phyloP scores from a whole-genome alignment of 2,329 filamentous ascomycete genomes.

The Onygenales sp. region DNA sequence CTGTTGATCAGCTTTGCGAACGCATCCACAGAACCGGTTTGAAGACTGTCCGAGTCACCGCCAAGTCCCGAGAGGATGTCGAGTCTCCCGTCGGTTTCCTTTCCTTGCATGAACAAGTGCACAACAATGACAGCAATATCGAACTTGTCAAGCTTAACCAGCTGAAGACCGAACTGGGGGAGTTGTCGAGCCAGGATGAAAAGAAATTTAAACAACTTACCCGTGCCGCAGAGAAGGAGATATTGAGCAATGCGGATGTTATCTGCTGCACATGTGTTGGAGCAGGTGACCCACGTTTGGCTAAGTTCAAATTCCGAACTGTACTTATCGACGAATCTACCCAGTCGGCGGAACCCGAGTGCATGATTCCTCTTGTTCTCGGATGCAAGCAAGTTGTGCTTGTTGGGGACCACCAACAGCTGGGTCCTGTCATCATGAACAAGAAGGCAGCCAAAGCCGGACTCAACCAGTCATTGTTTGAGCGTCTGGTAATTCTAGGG shows the following conservation, averaged over 20 bases:
- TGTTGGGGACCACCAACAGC: constrained; percentile 94
- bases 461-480: constrained; percentile 95
- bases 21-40: constrained; percentile 89
- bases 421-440: constrained; percentile 99
- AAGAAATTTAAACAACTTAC: constrained; percentile 98
- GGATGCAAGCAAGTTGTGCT: constrained; percentile 99
- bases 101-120: constrained; percentile 91
- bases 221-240: constrained; percentile 86
- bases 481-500: constrained; percentile 86
- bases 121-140: constrained; percentile 92
- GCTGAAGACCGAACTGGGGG: constrained; percentile 83
- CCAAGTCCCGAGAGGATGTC: constrained; percentile 96
- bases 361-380: constrained; percentile 94
- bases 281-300: constrained; percentile 85
- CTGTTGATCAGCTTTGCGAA: constrained; percentile 95
- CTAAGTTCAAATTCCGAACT: constrained; percentile 97
- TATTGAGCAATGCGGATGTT: constrained; percentile 88
- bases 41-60: constrained; percentile 96
- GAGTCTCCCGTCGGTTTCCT: constrained; percentile 97
- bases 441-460: constrained; percentile 98
- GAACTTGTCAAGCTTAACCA: constrained; percentile 88
- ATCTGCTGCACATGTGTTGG: constrained; percentile 99
- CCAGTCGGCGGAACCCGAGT: constrained; percentile 94
- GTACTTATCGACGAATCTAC: constrained; percentile 98
- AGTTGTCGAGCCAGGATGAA: constrained; percentile 89